A percentile compares a stretch with the other conserved stretches of the same genome.
Conservation (phyloP, 352 stramenopile genomes). For the Phytophthora nicotianae region DNA sequence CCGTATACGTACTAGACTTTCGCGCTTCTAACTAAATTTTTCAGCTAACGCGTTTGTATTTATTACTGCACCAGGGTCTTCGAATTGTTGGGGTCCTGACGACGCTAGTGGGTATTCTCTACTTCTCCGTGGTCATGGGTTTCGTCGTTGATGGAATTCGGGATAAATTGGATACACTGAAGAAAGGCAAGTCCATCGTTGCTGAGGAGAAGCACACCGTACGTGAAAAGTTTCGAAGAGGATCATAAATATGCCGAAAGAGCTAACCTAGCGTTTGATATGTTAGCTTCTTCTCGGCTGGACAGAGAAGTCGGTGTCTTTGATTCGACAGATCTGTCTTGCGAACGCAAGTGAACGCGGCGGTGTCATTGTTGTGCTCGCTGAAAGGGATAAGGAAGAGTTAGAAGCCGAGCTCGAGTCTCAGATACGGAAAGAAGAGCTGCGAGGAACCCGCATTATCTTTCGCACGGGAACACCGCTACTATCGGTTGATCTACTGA, state of each 20-base stretch:
- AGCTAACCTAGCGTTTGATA: constrained; percentile 1
- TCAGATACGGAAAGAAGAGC: constrained; percentile 56
- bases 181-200: constrained; percentile 86
- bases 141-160: constrained; percentile 90
- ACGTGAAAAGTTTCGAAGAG: background rate
- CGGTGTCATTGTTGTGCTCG: constrained; percentile 77
- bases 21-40: background rate
- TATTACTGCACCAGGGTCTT: constrained; percentile 16
- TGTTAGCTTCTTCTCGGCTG: constrained; percentile 82
- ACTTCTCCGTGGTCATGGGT: constrained; percentile 91
- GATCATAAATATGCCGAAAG: background rate
- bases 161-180: constrained; percentile 87
- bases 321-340: constrained; percentile 85
- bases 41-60: background rate
- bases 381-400: constrained; percentile 76
- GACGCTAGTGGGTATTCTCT: constrained; percentile 75
- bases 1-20: constrained; percentile 3
- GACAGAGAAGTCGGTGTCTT: constrained; percentile 84
- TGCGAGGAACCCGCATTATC: constrained; percentile 78
- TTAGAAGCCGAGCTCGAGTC: constrained; percentile 70
- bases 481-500: constrained; percentile 76
- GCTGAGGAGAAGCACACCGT: constrained; percentile 83
- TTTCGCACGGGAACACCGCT: constrained; percentile 82
- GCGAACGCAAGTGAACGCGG: constrained; percentile 89
- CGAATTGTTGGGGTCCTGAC: constrained; percentile 62